Evolutionary conservation across 2,329 filamentous ascomycete species (phyloP).

Genomic region (Fusarium coicis): DNA sequence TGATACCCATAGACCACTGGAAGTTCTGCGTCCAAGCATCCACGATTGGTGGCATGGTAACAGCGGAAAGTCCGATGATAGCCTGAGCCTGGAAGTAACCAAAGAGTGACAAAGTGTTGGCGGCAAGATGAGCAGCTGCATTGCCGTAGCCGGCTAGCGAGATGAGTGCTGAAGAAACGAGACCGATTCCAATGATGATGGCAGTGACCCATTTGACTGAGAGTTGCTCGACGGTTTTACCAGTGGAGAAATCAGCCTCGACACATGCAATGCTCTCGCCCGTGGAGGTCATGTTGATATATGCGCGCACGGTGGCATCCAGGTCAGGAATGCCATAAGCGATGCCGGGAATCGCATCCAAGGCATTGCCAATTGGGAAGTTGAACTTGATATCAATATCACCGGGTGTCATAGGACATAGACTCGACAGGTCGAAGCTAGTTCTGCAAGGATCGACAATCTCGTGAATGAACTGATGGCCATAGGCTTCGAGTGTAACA

Average conservation of each 20-base stretch:
- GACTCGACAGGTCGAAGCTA: slow-evolving; percentile 67
- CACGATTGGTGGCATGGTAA: slow-evolving; percentile 86
- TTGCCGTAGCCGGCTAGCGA: slow-evolving; percentile 93
- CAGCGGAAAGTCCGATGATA: slow-evolving; percentile 84
- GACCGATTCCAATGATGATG: slow-evolving; percentile 83
- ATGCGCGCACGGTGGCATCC: slow-evolving; percentile 84
- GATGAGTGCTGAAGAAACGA: slow-evolving; percentile 86
- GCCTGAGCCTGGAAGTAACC: slow-evolving; percentile 94
- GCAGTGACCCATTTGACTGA: slow-evolving; percentile 92
- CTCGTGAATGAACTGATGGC: slow-evolving; percentile 74
- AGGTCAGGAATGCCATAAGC: slow-evolving; percentile 91
- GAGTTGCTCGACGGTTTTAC: slow-evolving; percentile 88
- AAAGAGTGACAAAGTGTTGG: slow-evolving; percentile 91
- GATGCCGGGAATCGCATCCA: slow-evolving; percentile 78
- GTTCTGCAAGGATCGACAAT: slow-evolving; percentile 80
- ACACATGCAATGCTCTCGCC: slow-evolving; percentile 81
- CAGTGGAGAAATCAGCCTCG: slow-evolving; percentile 87
- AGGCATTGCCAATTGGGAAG: slow-evolving; percentile 67
- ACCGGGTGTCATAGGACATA: slow-evolving; percentile 91
- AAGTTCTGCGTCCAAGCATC: slow-evolving; percentile 97
- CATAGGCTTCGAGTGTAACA: slow-evolving; percentile 82
- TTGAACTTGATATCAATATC: slow-evolving; percentile 80
- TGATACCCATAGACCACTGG: slow-evolving; percentile 98
- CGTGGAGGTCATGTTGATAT: slow-evolving; percentile 75
- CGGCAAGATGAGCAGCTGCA: slow-evolving; percentile 91